Base-by-base conservation (phyloP, 164 flowering plant species). In the Vitis rotundifolia region DNA sequence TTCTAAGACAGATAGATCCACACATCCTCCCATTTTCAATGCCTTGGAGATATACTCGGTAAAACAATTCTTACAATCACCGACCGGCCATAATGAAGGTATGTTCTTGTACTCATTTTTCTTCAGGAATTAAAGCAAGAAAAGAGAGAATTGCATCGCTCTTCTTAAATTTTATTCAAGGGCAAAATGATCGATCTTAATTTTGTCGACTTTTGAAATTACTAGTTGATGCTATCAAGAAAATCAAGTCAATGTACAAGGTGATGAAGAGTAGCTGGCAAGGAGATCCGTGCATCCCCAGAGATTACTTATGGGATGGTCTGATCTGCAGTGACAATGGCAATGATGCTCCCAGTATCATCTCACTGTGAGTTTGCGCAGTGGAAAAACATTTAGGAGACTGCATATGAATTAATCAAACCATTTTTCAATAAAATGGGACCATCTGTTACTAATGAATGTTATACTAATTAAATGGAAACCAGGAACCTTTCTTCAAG, bases 21-120 rank as follows among this genome's bases (percentile, higher is more conserved):
- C 78, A 13, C 84, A 71, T 57, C 85, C 89, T 6, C 86, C 91
- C 0, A 74, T 86, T 64, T 52, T 86, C 10, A 86, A 84, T 71
- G 88, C 88, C 7, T 8, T 84, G 5, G 91, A 87, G 78, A 7
- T 81, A 26, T 84, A 68, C 61, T 14, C 2, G 4, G 37, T 29
- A 29, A 29, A 29, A 4, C 37, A 29, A 4, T 29, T 29, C 37
- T 29, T 4, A 29, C 37, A 29, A 29, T 29, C 37, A 29, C 37
- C 37, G 2, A 29, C 37, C 37, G 37, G 37, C 4, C 37, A 29
- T 2, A 4, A 29, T 29, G 37, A 29, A 29, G 37, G 37, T 29
- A 29, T 29, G 37, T 29, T 29, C 37, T 29, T 29, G 37, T 29
- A 29, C 37, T 29, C 8, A n/a, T 29, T 29, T 29, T 29, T 29